Evolutionary conservation across 139 green algal genomes (phyloP).

Genomic region (Micractinium conductrix): DNA sequence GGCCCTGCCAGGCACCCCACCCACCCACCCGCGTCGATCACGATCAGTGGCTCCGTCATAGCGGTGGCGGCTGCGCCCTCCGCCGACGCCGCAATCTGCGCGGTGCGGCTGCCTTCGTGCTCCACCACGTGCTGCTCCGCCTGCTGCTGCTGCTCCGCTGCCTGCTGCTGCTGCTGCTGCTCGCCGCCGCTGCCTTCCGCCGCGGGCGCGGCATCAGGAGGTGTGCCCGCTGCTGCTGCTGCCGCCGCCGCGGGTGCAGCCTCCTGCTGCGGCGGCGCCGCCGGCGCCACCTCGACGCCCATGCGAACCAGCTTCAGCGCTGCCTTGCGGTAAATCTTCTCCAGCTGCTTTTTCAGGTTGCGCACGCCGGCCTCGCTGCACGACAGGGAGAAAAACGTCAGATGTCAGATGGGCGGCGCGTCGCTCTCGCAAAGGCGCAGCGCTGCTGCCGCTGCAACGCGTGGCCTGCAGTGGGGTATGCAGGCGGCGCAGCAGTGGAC

Average conservation of each 20-base stretch:
- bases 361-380: slow-evolving; percentile 94
- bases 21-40: not conserved
- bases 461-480: too few species aligned
- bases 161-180: not conserved
- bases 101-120: slow-evolving; percentile 5
- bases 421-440: not conserved
- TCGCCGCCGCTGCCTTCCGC: too few species aligned
- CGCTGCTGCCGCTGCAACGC: too few species aligned
- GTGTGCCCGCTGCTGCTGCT: not conserved
- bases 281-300: slow-evolving; percentile 14
- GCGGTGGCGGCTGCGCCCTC: slow-evolving; percentile 18
- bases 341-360: slow-evolving; percentile 97
- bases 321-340: slow-evolving; percentile 87
- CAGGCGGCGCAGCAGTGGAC: too few species aligned
- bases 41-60: not conserved
- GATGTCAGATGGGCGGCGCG: too few species aligned
- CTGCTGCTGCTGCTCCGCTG: slow-evolving; percentile 8
- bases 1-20: slow-evolving; percentile 45
- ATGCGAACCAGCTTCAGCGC: slow-evolving; percentile 70
- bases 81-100: not conserved
- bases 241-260: not conserved
- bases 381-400: too few species aligned
- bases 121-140: not conserved
- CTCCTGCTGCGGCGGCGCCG: not conserved
- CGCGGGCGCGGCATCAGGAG: too few species aligned